Percentiles rank a stretch among this genome's conserved stretches.
phyloP scores from a whole-genome alignment of 2,329 filamentous ascomycete species.

The Sordariomycetes sp. region DNA sequence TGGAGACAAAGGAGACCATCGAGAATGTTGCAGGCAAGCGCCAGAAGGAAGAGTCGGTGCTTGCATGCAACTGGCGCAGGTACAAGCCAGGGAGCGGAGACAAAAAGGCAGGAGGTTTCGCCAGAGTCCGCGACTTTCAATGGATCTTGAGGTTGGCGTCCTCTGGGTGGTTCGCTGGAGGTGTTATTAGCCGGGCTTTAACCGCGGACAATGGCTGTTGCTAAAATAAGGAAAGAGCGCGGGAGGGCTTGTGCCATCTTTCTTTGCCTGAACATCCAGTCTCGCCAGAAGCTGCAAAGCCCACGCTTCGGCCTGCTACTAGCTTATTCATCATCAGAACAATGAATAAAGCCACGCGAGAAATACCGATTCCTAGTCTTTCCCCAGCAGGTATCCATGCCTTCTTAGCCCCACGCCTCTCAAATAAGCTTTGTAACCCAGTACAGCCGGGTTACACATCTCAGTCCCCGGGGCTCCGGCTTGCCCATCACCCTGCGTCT shows the following conservation, averaged over 20 bases:
- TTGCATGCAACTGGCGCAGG: not conserved
- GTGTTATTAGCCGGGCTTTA: not conserved
- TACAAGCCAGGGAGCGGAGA: not conserved
- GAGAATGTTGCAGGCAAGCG: not conserved
- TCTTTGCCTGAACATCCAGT: not conserved
- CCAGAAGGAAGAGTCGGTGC: not conserved
- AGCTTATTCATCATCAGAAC: no score
- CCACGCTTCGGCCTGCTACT: no score
- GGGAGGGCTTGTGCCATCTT: not conserved
- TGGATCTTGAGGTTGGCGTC: constrained; percentile 1
- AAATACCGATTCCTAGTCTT: no score
- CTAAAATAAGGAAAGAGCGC: not conserved
- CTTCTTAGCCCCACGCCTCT: no score
- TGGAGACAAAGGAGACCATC: not conserved
- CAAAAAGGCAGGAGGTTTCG: not conserved
- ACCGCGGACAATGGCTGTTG: not conserved
- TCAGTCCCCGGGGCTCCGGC: no score
- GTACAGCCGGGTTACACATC: no score
- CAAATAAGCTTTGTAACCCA: no score
- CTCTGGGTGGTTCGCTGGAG: not conserved
- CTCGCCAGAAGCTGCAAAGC: no score
- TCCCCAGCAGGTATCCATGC: no score
- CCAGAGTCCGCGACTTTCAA: not conserved
- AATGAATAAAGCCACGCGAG: no score
- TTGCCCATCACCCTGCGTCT: no score